Conservation (phyloP, 306 rosid genomes). For the Malus asiatica region DNA sequence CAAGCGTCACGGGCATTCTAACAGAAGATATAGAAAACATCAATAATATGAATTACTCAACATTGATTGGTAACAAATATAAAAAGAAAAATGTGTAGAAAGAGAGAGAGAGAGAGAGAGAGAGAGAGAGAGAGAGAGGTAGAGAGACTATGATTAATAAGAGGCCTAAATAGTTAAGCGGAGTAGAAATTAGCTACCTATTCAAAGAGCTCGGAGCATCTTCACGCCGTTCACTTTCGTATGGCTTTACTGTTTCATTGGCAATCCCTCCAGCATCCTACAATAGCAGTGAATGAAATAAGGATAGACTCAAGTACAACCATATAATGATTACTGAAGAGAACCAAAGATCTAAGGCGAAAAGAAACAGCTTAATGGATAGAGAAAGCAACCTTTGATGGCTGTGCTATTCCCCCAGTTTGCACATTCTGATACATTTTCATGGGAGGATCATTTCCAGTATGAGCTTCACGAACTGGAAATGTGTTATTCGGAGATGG, state of each 20-base stretch:
- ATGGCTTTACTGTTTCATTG: conserved; percentile 48
- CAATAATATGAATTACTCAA: neutral
- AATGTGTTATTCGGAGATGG: conserved; percentile 39
- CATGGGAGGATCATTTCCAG: conserved; percentile 31
- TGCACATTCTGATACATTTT: conserved; percentile 50
- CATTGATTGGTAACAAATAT: neutral
- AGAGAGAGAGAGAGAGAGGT: too few species aligned
- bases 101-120: too few species aligned
- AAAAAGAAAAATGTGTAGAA: too few species aligned
- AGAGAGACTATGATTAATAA: neutral
- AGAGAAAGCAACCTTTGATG: conserved; percentile 48
- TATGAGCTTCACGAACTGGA: conserved; percentile 36
- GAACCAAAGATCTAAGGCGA: neutral
- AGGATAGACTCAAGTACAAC: neutral
- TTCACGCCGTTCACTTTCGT: conserved; percentile 65
- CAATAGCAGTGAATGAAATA: neutral
- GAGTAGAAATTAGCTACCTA: conserved; percentile 43
- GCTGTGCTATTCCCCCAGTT: conserved; percentile 33
- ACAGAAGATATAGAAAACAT: conserved; percentile 1
- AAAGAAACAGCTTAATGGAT: neutral
- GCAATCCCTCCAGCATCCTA: conserved; percentile 65
- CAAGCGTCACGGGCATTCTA: conserved; percentile 80
- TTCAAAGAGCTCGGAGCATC: conserved; percentile 58
- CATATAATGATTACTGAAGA: neutral
- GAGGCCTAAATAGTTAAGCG: conserved; percentile 1